A percentile compares a stretch with the other conserved stretches of the same genome.
Evolutionary conservation across 2,329 filamentous ascomycete genomes (phyloP).

Genomic region (Neonectria punicea): DNA sequence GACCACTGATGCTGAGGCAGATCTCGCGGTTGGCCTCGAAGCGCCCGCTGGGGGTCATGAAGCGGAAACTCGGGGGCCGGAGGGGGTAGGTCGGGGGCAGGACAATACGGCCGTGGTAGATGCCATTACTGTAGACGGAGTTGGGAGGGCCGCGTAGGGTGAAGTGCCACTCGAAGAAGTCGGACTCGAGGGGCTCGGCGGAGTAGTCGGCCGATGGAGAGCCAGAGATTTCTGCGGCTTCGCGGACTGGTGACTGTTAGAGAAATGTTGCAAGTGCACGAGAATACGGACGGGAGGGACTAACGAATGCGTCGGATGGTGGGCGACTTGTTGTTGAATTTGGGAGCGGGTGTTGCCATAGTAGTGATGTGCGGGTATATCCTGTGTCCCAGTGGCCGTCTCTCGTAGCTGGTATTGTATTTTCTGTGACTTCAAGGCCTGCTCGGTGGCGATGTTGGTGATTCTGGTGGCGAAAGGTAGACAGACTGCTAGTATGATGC

Average conservation of each 20-base stretch:
- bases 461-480: neutral
- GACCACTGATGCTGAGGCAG: constrained; percentile 90
- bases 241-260: constrained; percentile 70
- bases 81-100: constrained; percentile 91
- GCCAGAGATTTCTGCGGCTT: constrained; percentile 86
- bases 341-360: constrained; percentile 55
- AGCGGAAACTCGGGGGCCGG: constrained; percentile 93
- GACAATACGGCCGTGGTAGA: constrained; percentile 96
- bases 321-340: constrained; percentile 80
- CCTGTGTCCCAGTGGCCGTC: neutral
- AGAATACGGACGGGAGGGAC: constrained; percentile 41
- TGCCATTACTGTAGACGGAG: constrained; percentile 80
- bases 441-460: neutral
- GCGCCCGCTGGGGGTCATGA: constrained; percentile 88
- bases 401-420: neutral
- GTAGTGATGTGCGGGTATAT: neutral
- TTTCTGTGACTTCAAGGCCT: neutral
- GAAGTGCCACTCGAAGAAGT: constrained; percentile 99
- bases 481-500: neutral
- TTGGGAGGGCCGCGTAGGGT: constrained; percentile 89
- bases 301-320: constrained; percentile 86
- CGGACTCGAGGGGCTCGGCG: constrained; percentile 84
- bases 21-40: constrained; percentile 98
- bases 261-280: neutral
- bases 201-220: constrained; percentile 87